These are phyloP conservation scores for Paracoccidioides lutzii DNA, from an alignment of 2,329 filamentous ascomycete species.

Conservation along the genomic window DNA sequence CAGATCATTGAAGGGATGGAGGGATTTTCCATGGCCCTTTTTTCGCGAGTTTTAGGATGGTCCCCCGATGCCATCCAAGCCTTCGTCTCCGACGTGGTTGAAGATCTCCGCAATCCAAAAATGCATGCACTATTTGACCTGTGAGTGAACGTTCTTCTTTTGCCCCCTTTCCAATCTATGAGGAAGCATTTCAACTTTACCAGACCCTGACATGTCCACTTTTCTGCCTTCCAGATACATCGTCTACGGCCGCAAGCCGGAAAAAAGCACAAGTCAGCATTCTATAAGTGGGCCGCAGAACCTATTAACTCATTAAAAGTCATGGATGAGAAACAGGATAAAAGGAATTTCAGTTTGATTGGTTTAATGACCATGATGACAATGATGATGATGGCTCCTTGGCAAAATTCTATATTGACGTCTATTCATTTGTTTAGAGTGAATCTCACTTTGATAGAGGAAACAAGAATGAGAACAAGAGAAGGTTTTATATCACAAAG, in stretches of 20 bases:
- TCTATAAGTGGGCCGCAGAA: neutral
- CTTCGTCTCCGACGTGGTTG: neutral
- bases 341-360: neutral
- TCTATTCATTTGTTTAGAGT: too few species aligned
- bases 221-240: neutral
- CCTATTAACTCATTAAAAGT: neutral
- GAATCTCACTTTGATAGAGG: too few species aligned
- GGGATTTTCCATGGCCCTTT: constrained; percentile 10
- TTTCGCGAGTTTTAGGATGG: constrained; percentile 12
- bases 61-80: constrained; percentile 1
- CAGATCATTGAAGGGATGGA: constrained; percentile 12
- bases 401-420: too few species aligned
- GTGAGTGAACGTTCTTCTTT: neutral
- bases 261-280: neutral
- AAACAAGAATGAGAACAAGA: too few species aligned
- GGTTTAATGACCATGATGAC: too few species aligned
- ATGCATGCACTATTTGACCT: constrained; percentile 1
- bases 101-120: constrained; percentile 2
- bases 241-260: neutral
- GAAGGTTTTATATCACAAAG: too few species aligned
- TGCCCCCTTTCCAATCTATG: neutral
- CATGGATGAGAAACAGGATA: neutral
- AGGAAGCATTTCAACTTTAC: neutral
- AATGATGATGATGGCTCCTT: too few species aligned
- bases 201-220: neutral